These are phyloP conservation scores for Colletotrichum lindemuthianum DNA, from an alignment of 2,329 filamentous ascomycete genomes.

Conservation along the genomic window DNA sequence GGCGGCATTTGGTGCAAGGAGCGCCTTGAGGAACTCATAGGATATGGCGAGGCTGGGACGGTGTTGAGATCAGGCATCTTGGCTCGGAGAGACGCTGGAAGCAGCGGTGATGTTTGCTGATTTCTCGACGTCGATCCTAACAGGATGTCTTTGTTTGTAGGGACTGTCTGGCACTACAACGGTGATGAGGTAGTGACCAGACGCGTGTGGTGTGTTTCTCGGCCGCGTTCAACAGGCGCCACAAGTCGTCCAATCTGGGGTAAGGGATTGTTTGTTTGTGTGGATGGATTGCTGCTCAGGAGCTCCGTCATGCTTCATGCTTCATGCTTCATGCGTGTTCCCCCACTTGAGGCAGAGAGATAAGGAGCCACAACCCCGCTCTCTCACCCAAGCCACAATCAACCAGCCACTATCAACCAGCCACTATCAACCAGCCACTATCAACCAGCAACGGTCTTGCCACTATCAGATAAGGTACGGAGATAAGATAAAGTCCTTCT, in stretches of 20 bases:
- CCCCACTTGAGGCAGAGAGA: slow-evolving; percentile 7
- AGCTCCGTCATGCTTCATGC: slow-evolving; percentile 35
- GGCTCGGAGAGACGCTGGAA: slow-evolving; percentile 8
- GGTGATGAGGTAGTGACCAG: neutral
- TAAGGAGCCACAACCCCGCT: slow-evolving; percentile 22
- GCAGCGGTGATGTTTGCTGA: neutral
- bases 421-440: slow-evolving; percentile 3
- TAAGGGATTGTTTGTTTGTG: slow-evolving; percentile 15
- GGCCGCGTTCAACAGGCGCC: slow-evolving; percentile 15
- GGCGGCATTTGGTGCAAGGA: slow-evolving; percentile 55
- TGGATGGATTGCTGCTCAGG: slow-evolving; percentile 15
- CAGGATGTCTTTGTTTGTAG: neutral
- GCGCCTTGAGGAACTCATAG: slow-evolving; percentile 54
- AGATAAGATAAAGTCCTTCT: too few relatives aligned
- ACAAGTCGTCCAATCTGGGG: slow-evolving; percentile 19
- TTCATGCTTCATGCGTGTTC: slow-evolving; percentile 30
- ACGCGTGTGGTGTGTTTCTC: slow-evolving; percentile 24
- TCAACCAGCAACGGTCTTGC: neutral
- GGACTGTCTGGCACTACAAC: neutral
- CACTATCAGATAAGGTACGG: too few relatives aligned
- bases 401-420: neutral
- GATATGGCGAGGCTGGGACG: slow-evolving; percentile 61
- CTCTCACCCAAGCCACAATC: neutral
- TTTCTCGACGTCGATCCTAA: slow-evolving; percentile 1
- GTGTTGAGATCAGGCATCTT: slow-evolving; percentile 67